Evolutionary conservation across 2,329 filamentous ascomycete species (phyloP).

Genomic region (Coniochaeta hoffmannii): DNA sequence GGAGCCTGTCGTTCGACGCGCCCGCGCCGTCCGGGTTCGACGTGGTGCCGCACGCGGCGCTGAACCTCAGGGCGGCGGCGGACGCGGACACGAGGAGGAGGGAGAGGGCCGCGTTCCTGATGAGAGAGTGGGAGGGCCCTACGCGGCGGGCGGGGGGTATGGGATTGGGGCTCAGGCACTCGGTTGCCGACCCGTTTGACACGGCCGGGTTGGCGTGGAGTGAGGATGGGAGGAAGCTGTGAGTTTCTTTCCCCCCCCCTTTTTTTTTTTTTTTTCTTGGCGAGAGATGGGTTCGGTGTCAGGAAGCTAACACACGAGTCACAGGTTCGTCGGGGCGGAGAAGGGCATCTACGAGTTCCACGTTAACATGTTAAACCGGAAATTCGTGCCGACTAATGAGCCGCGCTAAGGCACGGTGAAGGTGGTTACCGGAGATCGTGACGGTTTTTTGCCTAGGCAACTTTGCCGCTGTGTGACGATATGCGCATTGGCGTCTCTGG

Average conservation of each 20-base stretch:
- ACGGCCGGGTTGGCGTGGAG: conserved; percentile 58
- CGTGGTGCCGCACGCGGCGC: background rate
- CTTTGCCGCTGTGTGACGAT: background rate
- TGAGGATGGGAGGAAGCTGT: conserved; percentile 52
- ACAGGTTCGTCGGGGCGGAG: conserved; percentile 56
- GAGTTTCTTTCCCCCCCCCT: conserved; percentile 22
- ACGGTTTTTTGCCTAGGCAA: no score
- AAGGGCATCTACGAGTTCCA: conserved; percentile 71
- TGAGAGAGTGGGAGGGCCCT: conserved; percentile 22
- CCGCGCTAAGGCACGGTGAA: background rate
- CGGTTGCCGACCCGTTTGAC: conserved; percentile 42
- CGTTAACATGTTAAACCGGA: conserved; percentile 56
- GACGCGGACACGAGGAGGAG: conserved; percentile 9
- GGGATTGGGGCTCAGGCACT: conserved; percentile 11
- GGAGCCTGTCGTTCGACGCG: conserved; percentile 24
- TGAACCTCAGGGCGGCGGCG: background rate
- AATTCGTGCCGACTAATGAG: conserved; percentile 45
- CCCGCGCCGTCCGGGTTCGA: background rate
- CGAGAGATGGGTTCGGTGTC: background rate
- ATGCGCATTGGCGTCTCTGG: background rate
- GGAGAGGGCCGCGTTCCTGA: conserved; percentile 14
- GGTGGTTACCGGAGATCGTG: background rate
- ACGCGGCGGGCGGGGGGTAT: conserved; percentile 19
- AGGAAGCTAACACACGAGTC: background rate
- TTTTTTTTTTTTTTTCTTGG: background rate